Percentiles rank a stretch among this genome's conserved stretches.
phyloP scores from a whole-genome alignment of 2,329 filamentous ascomycete genomes.

The Colletotrichum lupini region DNA sequence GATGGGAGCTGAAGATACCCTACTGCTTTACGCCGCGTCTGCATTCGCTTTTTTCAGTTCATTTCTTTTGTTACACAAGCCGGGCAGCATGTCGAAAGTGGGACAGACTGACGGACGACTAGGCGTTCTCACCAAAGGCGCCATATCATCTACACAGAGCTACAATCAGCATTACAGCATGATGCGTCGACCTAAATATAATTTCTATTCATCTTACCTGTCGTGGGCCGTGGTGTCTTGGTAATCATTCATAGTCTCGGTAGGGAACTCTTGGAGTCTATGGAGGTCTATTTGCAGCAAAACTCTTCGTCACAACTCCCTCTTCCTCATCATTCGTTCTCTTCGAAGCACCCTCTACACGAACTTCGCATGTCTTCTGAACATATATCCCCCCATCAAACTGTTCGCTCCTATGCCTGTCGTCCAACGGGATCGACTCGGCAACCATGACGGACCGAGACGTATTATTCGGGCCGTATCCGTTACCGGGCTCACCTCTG shows the following conservation, averaged over 20 bases:
- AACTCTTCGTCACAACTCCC: neutral
- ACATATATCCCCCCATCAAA: conserved; percentile 36
- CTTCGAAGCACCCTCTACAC: neutral
- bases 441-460: conserved; percentile 25
- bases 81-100: neutral
- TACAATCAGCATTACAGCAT: neutral
- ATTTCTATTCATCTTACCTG: conserved; percentile 2
- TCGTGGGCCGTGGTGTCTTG: neutral
- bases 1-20: conserved; percentile 31
- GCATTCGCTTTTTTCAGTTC: neutral
- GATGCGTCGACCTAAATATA: conserved; percentile 13
- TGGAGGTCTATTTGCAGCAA: neutral
- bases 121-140: neutral
- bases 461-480: neutral
- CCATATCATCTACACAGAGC: conserved; percentile 6
- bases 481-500: neutral
- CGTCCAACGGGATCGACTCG: conserved; percentile 35
- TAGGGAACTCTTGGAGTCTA: neutral
- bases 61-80: conserved; percentile 19
- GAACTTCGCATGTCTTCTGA: conserved; percentile 30
- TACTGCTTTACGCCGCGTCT: conserved; percentile 13
- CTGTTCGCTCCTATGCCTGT: conserved; percentile 33
- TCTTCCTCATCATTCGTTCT: neutral
- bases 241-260: no score
- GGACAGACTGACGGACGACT: neutral